A percentile compares a stretch with the other conserved stretches of the same genome.
Conservation (phyloP, 352 stramenopile genomes). For the Phytopythium chamaehyphon region DNA sequence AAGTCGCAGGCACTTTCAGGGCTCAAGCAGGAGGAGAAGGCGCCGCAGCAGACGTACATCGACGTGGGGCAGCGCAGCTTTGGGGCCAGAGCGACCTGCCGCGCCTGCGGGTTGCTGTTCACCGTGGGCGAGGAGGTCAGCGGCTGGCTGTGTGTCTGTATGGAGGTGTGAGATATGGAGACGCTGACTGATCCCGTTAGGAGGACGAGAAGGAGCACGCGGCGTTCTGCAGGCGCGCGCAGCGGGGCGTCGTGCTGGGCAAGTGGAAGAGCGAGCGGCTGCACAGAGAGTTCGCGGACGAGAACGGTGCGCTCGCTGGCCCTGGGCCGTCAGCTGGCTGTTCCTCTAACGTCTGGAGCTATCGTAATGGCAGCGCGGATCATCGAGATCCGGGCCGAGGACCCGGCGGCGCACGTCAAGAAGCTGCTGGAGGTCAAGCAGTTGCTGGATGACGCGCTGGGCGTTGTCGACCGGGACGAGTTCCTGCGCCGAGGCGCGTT, state of each 20-base stretch:
- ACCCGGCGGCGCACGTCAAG: conserved; percentile 53
- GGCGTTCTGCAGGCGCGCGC: conserved; percentile 44
- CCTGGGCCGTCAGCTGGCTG: no score
- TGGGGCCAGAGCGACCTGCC: conserved; percentile 53
- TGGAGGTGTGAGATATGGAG: neutral
- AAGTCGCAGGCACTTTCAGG: neutral
- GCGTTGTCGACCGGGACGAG: conserved; percentile 38
- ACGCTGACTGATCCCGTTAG: conserved; percentile 10
- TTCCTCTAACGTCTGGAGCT: no score
- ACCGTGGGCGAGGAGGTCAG: conserved; percentile 53
- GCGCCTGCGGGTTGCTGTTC: conserved; percentile 65
- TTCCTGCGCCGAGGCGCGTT: conserved; percentile 63
- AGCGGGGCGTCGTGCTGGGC: conserved; percentile 42
- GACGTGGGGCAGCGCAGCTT: conserved; percentile 75
- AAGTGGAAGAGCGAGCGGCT: conserved; percentile 71
- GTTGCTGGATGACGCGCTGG: conserved; percentile 67
- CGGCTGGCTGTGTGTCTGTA: neutral
- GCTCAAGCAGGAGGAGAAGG: no score
- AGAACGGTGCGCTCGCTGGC: no score
- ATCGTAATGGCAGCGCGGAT: conserved; percentile 29
- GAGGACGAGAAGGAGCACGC: conserved; percentile 71
- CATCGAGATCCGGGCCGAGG: conserved; percentile 55
- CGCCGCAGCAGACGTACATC: conserved; percentile 51
- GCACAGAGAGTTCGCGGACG: conserved; percentile 27
- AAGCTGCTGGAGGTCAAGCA: conserved; percentile 72